Percentiles rank a stretch among this genome's conserved stretches.
phyloP scores from a whole-genome alignment of 2,329 filamentous ascomycete species.

The Aspergillus uvarum region DNA sequence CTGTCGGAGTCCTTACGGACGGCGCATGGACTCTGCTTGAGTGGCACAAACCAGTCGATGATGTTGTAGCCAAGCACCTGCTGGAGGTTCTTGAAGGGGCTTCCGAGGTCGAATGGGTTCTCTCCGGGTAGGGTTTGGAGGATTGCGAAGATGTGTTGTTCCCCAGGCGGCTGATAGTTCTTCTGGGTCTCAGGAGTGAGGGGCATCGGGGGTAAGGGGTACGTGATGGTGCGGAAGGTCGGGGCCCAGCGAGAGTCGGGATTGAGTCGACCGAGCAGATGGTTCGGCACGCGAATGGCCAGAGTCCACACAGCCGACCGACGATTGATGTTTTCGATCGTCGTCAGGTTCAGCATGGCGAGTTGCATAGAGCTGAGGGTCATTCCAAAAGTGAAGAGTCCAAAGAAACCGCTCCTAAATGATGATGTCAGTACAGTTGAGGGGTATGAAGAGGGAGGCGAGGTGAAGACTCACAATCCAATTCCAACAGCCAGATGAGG shows the following conservation, averaged over 20 bases:
- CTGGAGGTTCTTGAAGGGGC: conserved; percentile 66
- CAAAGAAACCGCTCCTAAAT: conserved; percentile 64
- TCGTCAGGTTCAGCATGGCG: conserved; percentile 72
- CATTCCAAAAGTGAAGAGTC: conserved; percentile 80
- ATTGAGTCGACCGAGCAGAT: conserved; percentile 36
- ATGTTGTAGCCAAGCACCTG: conserved; percentile 73
- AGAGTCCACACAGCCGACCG: conserved; percentile 66
- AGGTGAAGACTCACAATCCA: conserved; percentile 51
- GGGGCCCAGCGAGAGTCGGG: conserved; percentile 37
- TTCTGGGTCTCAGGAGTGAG: conserved; percentile 17
- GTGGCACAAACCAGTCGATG: conserved; percentile 77
- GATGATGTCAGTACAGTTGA: conserved; percentile 13
- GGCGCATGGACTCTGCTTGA: conserved; percentile 71
- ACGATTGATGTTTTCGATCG: conserved; percentile 72
- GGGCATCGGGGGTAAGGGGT: conserved; percentile 36
- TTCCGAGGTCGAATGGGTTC: conserved; percentile 81
- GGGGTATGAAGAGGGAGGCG: not conserved
- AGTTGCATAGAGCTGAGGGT: conserved; percentile 68
- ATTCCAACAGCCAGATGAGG: conserved; percentile 66
- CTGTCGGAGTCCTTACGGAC: conserved; percentile 65
- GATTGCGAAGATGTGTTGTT: conserved; percentile 73
- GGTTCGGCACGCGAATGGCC: conserved; percentile 67
- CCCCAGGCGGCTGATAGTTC: conserved; percentile 32
- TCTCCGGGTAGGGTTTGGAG: conserved; percentile 70
- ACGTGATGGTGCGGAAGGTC: conserved; percentile 42